Conservation (phyloP, 345 rosid genomes). For the Anacardium occidentale region DNA sequence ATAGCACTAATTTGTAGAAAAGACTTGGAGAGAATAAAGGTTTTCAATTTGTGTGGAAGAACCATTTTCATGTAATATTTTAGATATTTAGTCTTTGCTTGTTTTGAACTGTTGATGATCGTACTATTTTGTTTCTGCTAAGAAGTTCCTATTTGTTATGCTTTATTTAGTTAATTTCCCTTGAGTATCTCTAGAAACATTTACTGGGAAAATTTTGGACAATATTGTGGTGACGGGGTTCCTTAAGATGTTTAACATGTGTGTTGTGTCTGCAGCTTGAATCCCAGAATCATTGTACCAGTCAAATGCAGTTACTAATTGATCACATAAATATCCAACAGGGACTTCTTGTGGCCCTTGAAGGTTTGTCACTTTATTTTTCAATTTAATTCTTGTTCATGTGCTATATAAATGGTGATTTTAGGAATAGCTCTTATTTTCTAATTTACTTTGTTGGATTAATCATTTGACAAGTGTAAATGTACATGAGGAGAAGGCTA, state of each 20-base stretch:
- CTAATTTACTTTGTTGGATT: too few relatives aligned
- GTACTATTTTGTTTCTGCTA: too few relatives aligned
- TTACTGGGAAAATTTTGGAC: neutral
- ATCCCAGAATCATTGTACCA: constrained; percentile 73
- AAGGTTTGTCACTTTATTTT: constrained; percentile 43
- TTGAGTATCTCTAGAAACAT: neutral
- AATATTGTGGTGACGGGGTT: neutral
- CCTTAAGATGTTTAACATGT: neutral
- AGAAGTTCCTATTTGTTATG: too few relatives aligned
- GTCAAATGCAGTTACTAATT: constrained; percentile 66
- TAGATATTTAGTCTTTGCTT: too few relatives aligned
- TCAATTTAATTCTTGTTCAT: neutral
- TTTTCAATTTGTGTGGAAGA: too few relatives aligned
- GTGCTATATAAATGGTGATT: neutral
- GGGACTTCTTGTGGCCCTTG: constrained; percentile 61
- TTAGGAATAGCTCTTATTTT: neutral
- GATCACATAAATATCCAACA: constrained; percentile 85
- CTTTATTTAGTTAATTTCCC: too few relatives aligned
- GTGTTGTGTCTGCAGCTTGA: constrained; percentile 50
- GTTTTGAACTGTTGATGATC: too few relatives aligned
- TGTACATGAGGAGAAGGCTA: too few relatives aligned
- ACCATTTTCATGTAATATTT: too few relatives aligned
- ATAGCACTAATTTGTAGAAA: neutral
- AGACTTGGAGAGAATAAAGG: too few relatives aligned
- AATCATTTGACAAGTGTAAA: too few relatives aligned